Percentiles rank a stretch among this genome's conserved stretches.
phyloP scores from a whole-genome alignment of 1,139 yeast genomes.

The Pichia terricola region DNA sequence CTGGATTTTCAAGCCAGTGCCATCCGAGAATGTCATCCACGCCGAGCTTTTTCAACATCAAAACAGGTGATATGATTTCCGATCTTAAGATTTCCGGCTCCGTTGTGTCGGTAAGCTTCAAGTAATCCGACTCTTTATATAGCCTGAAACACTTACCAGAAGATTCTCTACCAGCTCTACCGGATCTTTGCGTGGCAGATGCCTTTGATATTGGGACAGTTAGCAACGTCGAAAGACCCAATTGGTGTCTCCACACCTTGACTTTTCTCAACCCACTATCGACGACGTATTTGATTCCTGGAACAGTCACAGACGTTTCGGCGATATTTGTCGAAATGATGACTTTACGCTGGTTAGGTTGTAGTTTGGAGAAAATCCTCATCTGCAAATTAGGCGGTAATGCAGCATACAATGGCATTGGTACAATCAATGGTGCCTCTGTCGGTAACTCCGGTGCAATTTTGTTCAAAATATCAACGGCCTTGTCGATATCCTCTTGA shows the following conservation, averaged over 20 bases:
- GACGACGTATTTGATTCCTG: conserved; percentile 89
- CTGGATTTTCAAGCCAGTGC: conserved; percentile 92
- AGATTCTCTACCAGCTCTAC: conserved; percentile 97
- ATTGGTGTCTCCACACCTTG: conserved; percentile 86
- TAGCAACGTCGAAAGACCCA: conserved; percentile 81
- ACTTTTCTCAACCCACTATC: conserved; percentile 91
- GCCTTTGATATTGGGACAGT: conserved; percentile 93
- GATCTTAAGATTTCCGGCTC: conserved; percentile 89
- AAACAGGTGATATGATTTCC: conserved; percentile 74
- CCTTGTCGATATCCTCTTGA: conserved; percentile 92
- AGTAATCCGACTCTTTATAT: conserved; percentile 64
- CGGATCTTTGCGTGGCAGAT: conserved; percentile 90
- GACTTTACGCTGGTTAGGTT: conserved; percentile 61
- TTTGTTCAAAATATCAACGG: conserved; percentile 52
- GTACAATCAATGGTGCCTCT: conserved; percentile 66
- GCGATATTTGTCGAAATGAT: conserved; percentile 92
- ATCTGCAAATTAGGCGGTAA: conserved; percentile 79
- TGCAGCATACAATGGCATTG: conserved; percentile 88
- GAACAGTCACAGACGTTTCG: conserved; percentile 91
- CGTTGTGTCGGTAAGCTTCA: conserved; percentile 59
- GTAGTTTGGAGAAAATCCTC: conserved; percentile 57
- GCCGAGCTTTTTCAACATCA: conserved; percentile 75
- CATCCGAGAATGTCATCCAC: conserved; percentile 77
- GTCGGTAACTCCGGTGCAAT: conserved; percentile 59
- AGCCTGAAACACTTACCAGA: conserved; percentile 85